Conservation (phyloP, 371 early-diverging fungal species). For the Lichtheimia hyalospora region DNA sequence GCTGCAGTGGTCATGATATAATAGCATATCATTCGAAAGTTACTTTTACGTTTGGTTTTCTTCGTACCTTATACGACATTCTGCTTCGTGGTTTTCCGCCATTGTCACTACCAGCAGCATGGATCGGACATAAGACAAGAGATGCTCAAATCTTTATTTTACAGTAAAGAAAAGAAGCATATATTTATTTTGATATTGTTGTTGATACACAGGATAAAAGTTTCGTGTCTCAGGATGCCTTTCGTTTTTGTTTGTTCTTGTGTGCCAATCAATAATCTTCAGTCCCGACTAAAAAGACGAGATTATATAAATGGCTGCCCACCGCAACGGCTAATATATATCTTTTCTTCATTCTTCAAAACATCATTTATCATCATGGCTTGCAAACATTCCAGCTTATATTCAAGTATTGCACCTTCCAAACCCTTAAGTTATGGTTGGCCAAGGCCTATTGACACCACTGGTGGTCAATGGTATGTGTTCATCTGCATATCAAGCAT, state of each 20-base stretch:
- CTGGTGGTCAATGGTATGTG: constrained; percentile 22
- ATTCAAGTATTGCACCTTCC: neutral
- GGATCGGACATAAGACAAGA: no score
- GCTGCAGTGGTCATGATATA: no score
- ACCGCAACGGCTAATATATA: neutral
- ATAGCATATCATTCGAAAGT: no score
- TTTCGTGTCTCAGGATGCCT: neutral
- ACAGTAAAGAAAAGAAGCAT: neutral
- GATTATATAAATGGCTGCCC: no score
- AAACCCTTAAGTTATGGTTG: neutral
- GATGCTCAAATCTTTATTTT: no score
- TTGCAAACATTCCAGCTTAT: neutral
- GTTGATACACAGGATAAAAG: constrained; percentile 1
- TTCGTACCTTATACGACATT: no score
- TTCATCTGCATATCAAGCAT: neutral
- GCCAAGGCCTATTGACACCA: constrained; percentile 1
- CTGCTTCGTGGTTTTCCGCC: no score
- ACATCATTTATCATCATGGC: neutral
- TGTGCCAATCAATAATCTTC: neutral
- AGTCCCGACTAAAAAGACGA: neutral
- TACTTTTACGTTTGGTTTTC: no score
- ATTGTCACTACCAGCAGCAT: no score
- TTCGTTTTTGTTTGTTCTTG: constrained; percentile 1
- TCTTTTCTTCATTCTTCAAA: neutral
- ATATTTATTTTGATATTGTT: neutral